These are phyloP conservation scores for Austroboletus rostrupii DNA, from an alignment of 1,284 basidiomycete genomes.

Conservation along the genomic window DNA sequence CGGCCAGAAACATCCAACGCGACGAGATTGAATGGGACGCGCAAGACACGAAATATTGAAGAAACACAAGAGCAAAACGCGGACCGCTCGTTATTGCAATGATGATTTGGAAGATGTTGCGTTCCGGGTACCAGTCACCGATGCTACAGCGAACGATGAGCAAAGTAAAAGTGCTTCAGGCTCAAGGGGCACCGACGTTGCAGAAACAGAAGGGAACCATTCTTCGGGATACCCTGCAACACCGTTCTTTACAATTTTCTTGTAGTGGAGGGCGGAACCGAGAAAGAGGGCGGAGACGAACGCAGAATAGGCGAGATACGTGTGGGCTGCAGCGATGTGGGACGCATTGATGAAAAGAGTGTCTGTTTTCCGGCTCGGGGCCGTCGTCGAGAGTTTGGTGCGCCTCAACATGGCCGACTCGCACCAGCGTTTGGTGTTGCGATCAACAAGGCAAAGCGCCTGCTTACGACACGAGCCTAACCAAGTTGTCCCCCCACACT, in stretches of 20 bases:
- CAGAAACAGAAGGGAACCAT: constrained; percentile 92
- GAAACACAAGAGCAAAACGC: constrained; percentile 71
- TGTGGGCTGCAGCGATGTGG: constrained; percentile 63
- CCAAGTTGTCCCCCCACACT: no score
- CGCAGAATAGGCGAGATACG: constrained; percentile 64
- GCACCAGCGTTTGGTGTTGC: background rate
- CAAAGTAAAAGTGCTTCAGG: background rate
- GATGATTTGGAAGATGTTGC: constrained; percentile 86
- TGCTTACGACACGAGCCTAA: no score
- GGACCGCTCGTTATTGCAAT: constrained; percentile 87
- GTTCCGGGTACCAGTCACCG: constrained; percentile 89
- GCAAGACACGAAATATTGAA: constrained; percentile 68
- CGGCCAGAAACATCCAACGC: constrained; percentile 56
- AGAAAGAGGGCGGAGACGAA: constrained; percentile 70
- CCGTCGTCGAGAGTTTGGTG: constrained; percentile 6
- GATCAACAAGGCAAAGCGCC: no score
- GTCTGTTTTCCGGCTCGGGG: constrained; percentile 5
- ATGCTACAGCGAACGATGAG: constrained; percentile 46
- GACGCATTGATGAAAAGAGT: constrained; percentile 44
- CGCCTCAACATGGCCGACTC: constrained; percentile 20
- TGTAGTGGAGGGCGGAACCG: constrained; percentile 74
- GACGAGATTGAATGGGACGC: constrained; percentile 45
- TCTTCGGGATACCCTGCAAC: constrained; percentile 85
- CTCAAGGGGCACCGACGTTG: constrained; percentile 50
- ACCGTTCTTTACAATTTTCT: constrained; percentile 86